Evolutionary conservation across 257 asterid species (phyloP).

Genomic region (Galeopsis tetrahit): DNA sequence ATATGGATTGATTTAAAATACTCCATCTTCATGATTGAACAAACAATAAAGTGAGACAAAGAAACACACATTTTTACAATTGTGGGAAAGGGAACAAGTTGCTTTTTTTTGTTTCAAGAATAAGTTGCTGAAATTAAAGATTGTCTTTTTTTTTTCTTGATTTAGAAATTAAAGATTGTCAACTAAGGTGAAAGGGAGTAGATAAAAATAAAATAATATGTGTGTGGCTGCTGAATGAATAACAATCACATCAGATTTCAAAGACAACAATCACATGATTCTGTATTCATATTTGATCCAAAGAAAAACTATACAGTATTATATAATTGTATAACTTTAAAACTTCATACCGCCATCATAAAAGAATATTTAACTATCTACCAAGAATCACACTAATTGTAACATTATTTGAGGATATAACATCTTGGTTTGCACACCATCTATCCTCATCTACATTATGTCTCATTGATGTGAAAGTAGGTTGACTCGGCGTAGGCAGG

Average conservation of each 20-base stretch:
- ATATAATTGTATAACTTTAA: not conserved
- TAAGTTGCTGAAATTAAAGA: too few relatives aligned
- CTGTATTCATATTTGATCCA: not conserved
- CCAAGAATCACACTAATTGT: slow-evolving; percentile 73
- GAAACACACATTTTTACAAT: too few relatives aligned
- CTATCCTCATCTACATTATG: slow-evolving; percentile 44
- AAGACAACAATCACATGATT: not conserved
- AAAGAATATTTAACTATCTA: slow-evolving; percentile 47
- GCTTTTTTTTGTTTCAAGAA: too few relatives aligned
- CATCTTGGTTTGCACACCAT: slow-evolving; percentile 56
- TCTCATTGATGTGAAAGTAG: slow-evolving; percentile 63
- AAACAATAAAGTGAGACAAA: not conserved
- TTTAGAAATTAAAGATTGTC: not conserved
- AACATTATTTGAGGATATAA: slow-evolving; percentile 55
- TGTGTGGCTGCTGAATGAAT: not conserved
- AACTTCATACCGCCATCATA: not conserved
- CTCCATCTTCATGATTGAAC: not conserved
- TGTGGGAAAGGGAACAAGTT: too few relatives aligned
- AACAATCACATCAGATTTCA: not conserved
- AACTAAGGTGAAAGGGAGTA: not conserved
- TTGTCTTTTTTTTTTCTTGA: too few relatives aligned
- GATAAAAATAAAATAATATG: not conserved
- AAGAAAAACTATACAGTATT: not conserved
- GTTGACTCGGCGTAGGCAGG: slow-evolving; percentile 71
- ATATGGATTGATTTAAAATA: too few relatives aligned